Percentiles rank a stretch among this genome's conserved stretches.
Evolutionary conservation across 257 asterid species (phyloP).

Genomic region (Scutellaria galericulata): DNA sequence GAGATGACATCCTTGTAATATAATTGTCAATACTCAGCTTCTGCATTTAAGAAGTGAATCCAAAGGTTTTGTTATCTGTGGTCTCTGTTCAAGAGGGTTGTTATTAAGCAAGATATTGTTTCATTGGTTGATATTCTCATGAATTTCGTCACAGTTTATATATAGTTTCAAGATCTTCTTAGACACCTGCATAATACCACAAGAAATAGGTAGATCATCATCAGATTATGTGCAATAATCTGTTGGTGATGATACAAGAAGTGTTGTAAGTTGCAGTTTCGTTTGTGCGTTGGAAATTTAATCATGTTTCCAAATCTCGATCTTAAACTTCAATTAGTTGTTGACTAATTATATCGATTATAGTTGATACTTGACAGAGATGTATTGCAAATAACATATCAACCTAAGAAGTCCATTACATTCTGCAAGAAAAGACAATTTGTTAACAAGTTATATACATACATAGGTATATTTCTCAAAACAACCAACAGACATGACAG

Average conservation of each 20-base stretch:
- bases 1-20: not conserved
- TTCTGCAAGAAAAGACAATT: slow-evolving; percentile 21
- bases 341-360: not conserved
- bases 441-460: slow-evolving; percentile 24
- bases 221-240: too few relatives aligned
- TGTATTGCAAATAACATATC: slow-evolving; percentile 28
- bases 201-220: not conserved
- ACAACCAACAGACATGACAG: slow-evolving; percentile 40
- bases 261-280: too few relatives aligned
- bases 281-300: too few relatives aligned
- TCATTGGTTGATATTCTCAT: too few relatives aligned
- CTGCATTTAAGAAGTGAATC: slow-evolving; percentile 11
- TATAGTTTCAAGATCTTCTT: not conserved
- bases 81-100: too few relatives aligned
- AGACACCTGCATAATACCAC: not conserved
- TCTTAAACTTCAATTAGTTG: not conserved
- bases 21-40: not conserved
- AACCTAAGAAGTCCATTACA: slow-evolving; percentile 27
- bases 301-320: too few relatives aligned
- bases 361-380: slow-evolving; percentile 26
- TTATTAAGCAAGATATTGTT: too few relatives aligned
- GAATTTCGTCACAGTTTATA: too few relatives aligned
- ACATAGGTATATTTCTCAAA: not conserved
- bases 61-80: not conserved
- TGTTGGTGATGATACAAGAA: too few relatives aligned